Base-by-base conservation (phyloP, 306 rosid genomes). In the Prunus salicina region DNA sequence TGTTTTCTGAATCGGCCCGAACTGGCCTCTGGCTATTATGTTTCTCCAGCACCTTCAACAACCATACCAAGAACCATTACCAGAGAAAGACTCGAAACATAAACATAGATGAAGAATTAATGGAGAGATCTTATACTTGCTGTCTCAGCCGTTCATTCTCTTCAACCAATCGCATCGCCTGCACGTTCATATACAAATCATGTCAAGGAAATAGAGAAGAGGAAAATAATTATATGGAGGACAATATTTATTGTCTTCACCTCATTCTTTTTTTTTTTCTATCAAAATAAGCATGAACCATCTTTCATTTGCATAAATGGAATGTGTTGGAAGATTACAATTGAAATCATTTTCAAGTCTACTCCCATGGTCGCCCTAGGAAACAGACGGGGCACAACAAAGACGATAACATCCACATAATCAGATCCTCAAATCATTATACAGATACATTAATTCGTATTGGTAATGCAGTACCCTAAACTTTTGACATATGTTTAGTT, bases 121-220 rank as follows among this genome's bases (percentile, higher is more conserved):
- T 3, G 30, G 32, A 38, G 24, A 3, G 15, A 34, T 16, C 56
- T 12, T 30, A 45, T 90, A 92, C 97, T 66, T 86, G 90, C 56
- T 79, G 86, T 74, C 80, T 89, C 49, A 95, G 81, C 70, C 89
- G 86, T 65, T 89, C 87, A 63, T 95, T 92, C 86, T 95, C 99
- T 80, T 91, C 91, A 81, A 79, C 78, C 89, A 95, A 71, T 22
- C 72, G 82, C 57, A 73, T 51, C 16, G 92, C 97, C 99, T 95
- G 87, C 76, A 81, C 55, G 19, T 64, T 68, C 61, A 41, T 38
- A 20, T 16, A 60, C 15, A 77, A 16, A 46, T 3, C 38, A 73
- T 61, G 46, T 61, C 46, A 61, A 25, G 49, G 1, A 28, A 73
- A 16, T 3, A 34, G 24, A 64, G 22, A n/a, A n/a, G 45, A 30